These are phyloP conservation scores for Fomitopsis serialis DNA, from an alignment of 768 basidiomycete genomes.

Conservation along the genomic window DNA sequence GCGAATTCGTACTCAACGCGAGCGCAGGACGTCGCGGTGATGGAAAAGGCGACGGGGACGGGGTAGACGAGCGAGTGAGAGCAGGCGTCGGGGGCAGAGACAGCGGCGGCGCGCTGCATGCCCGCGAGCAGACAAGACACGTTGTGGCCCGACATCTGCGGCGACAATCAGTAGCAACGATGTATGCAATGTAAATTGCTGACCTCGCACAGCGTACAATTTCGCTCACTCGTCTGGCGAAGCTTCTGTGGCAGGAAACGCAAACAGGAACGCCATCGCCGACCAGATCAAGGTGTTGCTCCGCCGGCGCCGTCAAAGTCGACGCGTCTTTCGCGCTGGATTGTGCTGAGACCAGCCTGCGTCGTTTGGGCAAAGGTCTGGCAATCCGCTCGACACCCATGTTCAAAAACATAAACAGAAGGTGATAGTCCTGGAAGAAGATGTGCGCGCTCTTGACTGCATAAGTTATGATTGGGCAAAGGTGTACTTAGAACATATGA, in stretches of 20 bases:
- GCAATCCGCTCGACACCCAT: background rate
- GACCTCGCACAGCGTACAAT: slow-evolving; percentile 12
- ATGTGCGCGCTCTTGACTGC: too few relatives aligned
- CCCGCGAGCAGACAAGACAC: slow-evolving; percentile 33
- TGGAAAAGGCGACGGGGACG: slow-evolving; percentile 2
- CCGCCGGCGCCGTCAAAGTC: too few relatives aligned
- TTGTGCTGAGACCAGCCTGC: background rate
- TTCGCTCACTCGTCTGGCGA: slow-evolving; percentile 7
- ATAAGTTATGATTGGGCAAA: too few relatives aligned
- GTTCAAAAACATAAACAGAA: background rate
- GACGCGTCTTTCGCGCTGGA: too few relatives aligned
- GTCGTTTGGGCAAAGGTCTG: background rate
- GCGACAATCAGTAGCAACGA: background rate
- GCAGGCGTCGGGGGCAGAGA: slow-evolving; percentile 33
- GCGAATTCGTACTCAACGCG: slow-evolving; percentile 5
- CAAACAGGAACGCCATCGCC: slow-evolving; percentile 1
- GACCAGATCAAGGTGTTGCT: too few relatives aligned
- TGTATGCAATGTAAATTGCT: background rate
- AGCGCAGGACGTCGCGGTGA: slow-evolving; percentile 24
- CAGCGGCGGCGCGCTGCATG: slow-evolving; percentile 28
- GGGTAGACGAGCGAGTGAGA: slow-evolving; percentile 27
- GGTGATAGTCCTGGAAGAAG: too few relatives aligned
- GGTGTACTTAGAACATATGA: too few relatives aligned
- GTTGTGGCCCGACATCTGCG: slow-evolving; percentile 28
- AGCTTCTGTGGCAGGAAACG: slow-evolving; percentile 11